Evolutionary conservation across 805 yeast species (phyloP).

Genomic region (Jamesozyma hellenica): DNA sequence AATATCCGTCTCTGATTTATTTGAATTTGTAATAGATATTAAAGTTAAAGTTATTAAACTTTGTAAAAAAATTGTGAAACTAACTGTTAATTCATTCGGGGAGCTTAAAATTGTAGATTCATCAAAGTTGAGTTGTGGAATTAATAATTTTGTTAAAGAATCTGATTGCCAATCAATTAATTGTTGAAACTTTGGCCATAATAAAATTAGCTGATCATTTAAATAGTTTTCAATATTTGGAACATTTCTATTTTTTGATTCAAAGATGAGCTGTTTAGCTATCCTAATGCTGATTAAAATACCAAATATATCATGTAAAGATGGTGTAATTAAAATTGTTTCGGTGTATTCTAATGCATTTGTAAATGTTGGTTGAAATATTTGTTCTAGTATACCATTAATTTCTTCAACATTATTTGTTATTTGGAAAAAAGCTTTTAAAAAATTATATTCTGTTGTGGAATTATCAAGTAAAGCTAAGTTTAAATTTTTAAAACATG

Average conservation of each 20-base stretch:
- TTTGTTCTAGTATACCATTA: conserved; percentile 37
- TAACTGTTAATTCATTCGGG: conserved; percentile 66
- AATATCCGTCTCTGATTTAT: not conserved
- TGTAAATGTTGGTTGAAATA: conserved; percentile 44
- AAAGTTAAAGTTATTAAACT: conserved; percentile 55
- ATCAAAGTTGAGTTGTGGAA: conserved; percentile 13
- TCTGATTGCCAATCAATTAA: conserved; percentile 72
- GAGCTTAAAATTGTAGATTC: conserved; percentile 25
- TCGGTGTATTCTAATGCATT: conserved; percentile 42
- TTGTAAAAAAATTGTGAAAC: conserved; percentile 60
- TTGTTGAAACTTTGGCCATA: conserved; percentile 83
- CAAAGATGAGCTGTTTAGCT: conserved; percentile 52
- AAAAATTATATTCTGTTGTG: conserved; percentile 63
- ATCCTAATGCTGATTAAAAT: conserved; percentile 64
- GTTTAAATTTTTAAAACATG: conserved; percentile 61
- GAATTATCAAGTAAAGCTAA: conserved; percentile 68
- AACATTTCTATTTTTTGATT: conserved; percentile 56
- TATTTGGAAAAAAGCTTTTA: conserved; percentile 58
- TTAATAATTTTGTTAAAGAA: conserved; percentile 45
- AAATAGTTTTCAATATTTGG: conserved; percentile 62
- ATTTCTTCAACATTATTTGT: conserved; percentile 34
- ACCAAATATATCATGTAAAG: conserved; percentile 66
- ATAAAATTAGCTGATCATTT: conserved; percentile 48
- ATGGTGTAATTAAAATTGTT: conserved; percentile 22
- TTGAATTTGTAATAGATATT: not conserved